Evolutionary conservation across 2,329 filamentous ascomycete genomes (phyloP), one percentile per base, ranked within the genome.

Genomic region (Fusarium neocosmosporiellum): DNA sequence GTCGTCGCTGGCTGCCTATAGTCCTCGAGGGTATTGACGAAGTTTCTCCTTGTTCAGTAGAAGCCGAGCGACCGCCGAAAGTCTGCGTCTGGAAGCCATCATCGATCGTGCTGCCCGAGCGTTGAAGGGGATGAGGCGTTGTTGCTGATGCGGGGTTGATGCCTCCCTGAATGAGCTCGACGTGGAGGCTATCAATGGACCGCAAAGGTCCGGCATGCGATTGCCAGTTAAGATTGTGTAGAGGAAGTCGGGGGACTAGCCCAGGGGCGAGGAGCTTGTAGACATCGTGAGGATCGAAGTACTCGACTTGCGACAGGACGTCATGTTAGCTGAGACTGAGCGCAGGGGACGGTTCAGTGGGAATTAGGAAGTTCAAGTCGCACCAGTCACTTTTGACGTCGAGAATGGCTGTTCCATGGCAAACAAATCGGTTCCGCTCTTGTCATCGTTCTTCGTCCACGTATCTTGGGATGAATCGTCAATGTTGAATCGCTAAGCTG

Each of bases 221-320:
- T 82, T 98, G 97, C 96, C 96, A 99, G 80, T 98, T 94, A 53
- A 99, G 90, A 78, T 98, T 97, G 72, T 92, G 93, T 39, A 99
- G 87, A 36, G 96, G 96, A 0, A 98, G 88, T 63, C 94, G 92
- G 46, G 93, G 87, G 43, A 93, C 87, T 66, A 99, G 87, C 66
- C 95, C 91, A 4, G 94, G 90, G 13, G 93, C 92, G 48, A 98
- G 86, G 60, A 96, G 88, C 67, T 94, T 91, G 83, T 96, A 98
- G 72, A 98, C 89, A 78, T 93, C 92, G 80, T 94, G 93, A 61
- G 96, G 96, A 84, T 99, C 96, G 85, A 93, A 94, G 85, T 98
- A 99, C 87, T 98, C 95, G 85, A 98, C 95, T 97, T 59, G 69
- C 66, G 69, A 73, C 57, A 64, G 55, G 69, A 57, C 29, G 59